phyloP scores from a whole-genome alignment of 352 stramenopile genomes.

The Phytophthora colocasiae region DNA sequence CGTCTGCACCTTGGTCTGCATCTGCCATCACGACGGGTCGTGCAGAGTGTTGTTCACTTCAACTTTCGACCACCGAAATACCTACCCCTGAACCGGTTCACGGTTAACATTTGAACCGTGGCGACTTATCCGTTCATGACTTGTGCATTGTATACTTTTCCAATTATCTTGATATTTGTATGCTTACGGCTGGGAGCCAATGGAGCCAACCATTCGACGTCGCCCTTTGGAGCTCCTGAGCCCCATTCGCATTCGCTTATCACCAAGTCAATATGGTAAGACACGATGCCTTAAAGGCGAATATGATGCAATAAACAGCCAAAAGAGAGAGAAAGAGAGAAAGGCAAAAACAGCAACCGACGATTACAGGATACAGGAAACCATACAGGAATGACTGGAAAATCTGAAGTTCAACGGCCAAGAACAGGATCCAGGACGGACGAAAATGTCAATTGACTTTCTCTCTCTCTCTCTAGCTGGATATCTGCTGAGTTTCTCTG shows the following conservation, averaged over 20 bases:
- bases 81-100: conserved; percentile 6
- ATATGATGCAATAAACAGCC: conserved; percentile 5
- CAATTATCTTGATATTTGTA: conserved; percentile 1
- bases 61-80: conserved; percentile 12
- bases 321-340: conserved; percentile 5
- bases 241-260: conserved; percentile 88
- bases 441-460: not conserved
- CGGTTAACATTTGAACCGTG: conserved; percentile 1
- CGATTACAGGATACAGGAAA: not conserved
- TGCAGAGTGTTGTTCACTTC: conserved; percentile 23
- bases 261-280: conserved; percentile 92
- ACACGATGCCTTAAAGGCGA: conserved; percentile 9
- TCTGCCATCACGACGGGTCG: conserved; percentile 13
- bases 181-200: conserved; percentile 50
- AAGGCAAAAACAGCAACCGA: not conserved
- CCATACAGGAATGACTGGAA: not conserved
- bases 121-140: not conserved
- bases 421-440: not conserved
- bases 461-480: not conserved
- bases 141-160: too few species aligned
- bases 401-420: not conserved
- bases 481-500: not conserved
- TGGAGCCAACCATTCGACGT: conserved; percentile 83
- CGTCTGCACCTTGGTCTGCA: not conserved
- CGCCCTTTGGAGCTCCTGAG: conserved; percentile 6